Evolutionary conservation across 176 grass and related monocot species (phyloP), one percentile per base, ranked within the genome.

Genomic region (Cenchrus fungigraminus): DNA sequence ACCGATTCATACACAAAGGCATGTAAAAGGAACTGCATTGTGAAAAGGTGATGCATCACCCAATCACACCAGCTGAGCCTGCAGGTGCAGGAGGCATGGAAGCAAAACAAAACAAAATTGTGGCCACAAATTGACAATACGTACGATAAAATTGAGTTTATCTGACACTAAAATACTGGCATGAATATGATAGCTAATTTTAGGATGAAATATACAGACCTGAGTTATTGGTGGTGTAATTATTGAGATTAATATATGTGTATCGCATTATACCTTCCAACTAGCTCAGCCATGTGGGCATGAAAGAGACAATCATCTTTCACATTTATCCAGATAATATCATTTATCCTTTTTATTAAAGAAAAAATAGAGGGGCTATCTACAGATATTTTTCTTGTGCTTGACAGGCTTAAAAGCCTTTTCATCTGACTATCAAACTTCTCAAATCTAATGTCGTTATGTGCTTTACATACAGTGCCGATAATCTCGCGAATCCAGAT

Each of bases 221-320:
- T 58, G 1, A 45, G 11, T 53, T 61, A 78, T 67, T 67, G 50
- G 49, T 83, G 7, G 16, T 73, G 17, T 14, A 54, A 54, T 78
- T 52, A 86, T 43, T 64, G 29, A 45, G 47, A 59, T 73, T 40
- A 74, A 78, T 56, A 72, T 85, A 76, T 29, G 8, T 51, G 29
- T 67, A 59, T 9, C 22, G 66, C 13, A 19, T 14, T 73, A 78
- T 46, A 20, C 43, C 51, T 63, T 34, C 69, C 63, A 74, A 37
- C 45, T 74, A 80, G n/a, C 13, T 84, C 84, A 83, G 69, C 68
- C 74, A 77, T 82, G 86, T 63, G 65, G 64, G 14, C 63, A 82
- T 71, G 59, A 89, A 46, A 80, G 76, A 25, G 49, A 61, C 22
- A 78, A 22, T 51, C 56, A 73, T 74, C 64, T 78, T 71, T 78